Conservation (phyloP, 805 yeast species). For the Saturnispora gosingensis region DNA sequence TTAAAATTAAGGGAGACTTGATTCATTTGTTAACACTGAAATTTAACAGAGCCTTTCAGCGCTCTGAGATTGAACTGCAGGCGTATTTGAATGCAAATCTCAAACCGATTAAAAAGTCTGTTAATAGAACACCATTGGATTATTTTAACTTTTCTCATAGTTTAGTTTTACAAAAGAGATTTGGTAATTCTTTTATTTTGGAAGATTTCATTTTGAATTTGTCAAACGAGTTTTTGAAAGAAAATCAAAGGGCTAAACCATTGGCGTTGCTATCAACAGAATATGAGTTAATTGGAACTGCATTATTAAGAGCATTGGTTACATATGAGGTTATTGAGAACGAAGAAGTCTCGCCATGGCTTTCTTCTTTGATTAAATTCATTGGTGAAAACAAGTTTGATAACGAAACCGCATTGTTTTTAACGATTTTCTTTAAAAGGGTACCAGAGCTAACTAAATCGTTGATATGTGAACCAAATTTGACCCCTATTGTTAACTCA, state of each 20-base stretch:
- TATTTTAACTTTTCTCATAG: constrained; percentile 39
- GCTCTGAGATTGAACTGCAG: constrained; percentile 49
- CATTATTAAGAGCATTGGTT: constrained; percentile 43
- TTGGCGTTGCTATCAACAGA: constrained; percentile 29
- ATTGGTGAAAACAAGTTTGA: constrained; percentile 1
- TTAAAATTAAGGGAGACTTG: constrained; percentile 49
- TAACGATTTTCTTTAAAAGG: constrained; percentile 36
- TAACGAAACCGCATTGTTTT: constrained; percentile 24
- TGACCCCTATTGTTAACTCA: constrained; percentile 31
- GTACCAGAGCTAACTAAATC: constrained; percentile 32
- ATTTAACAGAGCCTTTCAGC: constrained; percentile 79
- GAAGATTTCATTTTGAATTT: constrained; percentile 25
- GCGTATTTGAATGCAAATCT: constrained; percentile 23
- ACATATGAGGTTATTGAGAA: constrained; percentile 40
- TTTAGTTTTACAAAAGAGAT: constrained; percentile 25
- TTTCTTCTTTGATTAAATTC: constrained; percentile 31
- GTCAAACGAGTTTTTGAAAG: constrained; percentile 24
- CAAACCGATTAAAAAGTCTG: background rate
- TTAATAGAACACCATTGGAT: background rate
- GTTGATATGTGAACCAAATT: constrained; percentile 29
- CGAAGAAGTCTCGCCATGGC: constrained; percentile 39
- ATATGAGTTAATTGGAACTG: constrained; percentile 49
- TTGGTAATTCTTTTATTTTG: constrained; percentile 27
- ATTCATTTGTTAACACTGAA: constrained; percentile 61
- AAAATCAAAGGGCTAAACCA: constrained; percentile 1